Conservation (phyloP, 2,329 filamentous ascomycete genomes). For the Fusarium sp. region DNA sequence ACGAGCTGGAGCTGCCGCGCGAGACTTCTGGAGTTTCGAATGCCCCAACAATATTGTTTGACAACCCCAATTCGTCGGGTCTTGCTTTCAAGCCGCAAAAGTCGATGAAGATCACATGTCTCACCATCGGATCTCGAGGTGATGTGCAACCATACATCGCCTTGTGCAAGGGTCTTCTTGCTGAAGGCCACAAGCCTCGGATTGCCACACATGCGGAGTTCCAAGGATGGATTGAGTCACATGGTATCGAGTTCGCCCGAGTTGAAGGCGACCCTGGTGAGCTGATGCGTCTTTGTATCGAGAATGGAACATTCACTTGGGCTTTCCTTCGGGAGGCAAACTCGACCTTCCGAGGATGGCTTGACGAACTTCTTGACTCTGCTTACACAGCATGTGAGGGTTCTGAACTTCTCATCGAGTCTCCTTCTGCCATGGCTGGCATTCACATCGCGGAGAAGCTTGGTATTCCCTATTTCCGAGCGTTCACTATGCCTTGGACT, state of each 20-base stretch:
- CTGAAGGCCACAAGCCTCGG: conserved; percentile 84
- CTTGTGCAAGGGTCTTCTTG: conserved; percentile 87
- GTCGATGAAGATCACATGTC: conserved; percentile 84
- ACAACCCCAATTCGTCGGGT: conserved; percentile 87
- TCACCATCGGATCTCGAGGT: conserved; percentile 94
- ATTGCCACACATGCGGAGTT: conserved; percentile 97
- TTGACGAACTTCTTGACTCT: conserved; percentile 85
- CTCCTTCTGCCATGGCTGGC: conserved; percentile 94
- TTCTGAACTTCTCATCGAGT: conserved; percentile 91
- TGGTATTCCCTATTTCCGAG: conserved; percentile 92
- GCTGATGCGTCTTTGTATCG: conserved; percentile 94
- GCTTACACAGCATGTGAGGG: conserved; percentile 87
- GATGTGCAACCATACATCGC: conserved; percentile 99
- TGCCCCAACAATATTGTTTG: conserved; percentile 82
- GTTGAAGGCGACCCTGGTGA: conserved; percentile 93
- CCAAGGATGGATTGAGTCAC: conserved; percentile 85
- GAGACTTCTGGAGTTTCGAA: conserved; percentile 60
- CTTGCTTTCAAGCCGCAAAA: conserved; percentile 89
- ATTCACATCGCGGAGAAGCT: conserved; percentile 97
- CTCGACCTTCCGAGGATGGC: conserved; percentile 90
- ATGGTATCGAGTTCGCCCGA: conserved; percentile 91
- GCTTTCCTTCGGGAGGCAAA: conserved; percentile 90
- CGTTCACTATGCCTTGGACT: conserved; percentile 99
- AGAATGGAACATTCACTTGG: conserved; percentile 96
- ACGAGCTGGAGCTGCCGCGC: conserved; percentile 61